Conservation (phyloP, 2,329 filamentous ascomycete genomes). For the Hypoxylon sp. region DNA sequence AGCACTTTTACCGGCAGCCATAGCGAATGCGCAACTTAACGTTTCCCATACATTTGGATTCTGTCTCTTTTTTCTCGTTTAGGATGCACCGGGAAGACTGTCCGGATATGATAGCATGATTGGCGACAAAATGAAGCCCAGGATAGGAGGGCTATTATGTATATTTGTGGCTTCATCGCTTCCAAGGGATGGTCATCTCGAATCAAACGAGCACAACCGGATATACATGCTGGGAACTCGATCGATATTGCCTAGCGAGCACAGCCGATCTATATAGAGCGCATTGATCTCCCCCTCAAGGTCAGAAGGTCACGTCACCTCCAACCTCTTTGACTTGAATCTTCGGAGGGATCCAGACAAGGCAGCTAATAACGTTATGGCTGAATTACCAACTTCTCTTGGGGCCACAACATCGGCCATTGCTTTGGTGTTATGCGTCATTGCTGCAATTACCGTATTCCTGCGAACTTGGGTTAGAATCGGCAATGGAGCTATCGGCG, state of each 20-base stretch:
- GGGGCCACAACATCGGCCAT: conserved; percentile 10
- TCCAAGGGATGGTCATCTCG: conserved; percentile 2
- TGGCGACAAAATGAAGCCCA: conserved; percentile 1
- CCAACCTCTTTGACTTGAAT: background rate
- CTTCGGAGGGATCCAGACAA: background rate
- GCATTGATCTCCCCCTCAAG: background rate
- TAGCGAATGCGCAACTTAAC: background rate
- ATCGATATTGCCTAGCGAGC: background rate
- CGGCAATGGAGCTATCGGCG: conserved; percentile 25
- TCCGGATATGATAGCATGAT: background rate
- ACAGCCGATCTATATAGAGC: conserved; percentile 18
- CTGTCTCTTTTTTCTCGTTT: conserved; percentile 4
- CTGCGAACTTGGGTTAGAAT: conserved; percentile 30
- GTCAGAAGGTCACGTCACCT: background rate
- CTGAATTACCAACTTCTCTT: background rate
- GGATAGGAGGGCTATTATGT: conserved; percentile 17
- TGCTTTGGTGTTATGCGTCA: conserved; percentile 4
- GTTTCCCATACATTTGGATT: background rate
- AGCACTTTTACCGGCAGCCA: background rate
- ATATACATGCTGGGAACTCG: background rate
- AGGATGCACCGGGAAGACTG: background rate
- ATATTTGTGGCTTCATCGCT: background rate
- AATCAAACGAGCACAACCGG: background rate
- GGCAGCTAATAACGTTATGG: background rate
- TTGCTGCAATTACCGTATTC: conserved; percentile 4